Evolutionary conservation across 176 grass and related monocot species (phyloP).

Genomic region (Tillandsia leiboldiana): DNA sequence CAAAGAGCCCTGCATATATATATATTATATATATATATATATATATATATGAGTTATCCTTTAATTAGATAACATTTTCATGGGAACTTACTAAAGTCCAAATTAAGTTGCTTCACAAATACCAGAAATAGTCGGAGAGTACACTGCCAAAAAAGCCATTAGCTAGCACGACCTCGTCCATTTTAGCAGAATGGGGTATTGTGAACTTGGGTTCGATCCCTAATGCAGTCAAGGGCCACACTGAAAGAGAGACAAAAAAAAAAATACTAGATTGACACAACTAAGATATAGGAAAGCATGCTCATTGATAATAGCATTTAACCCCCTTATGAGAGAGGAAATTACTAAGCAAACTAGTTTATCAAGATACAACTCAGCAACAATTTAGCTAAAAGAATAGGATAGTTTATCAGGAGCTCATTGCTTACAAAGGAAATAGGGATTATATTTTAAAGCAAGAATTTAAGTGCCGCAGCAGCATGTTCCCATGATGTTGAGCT

Average conservation of each 20-base stretch:
- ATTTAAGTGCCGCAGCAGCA: no score
- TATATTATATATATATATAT: no score
- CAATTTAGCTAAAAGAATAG: no score
- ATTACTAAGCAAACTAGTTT: no score
- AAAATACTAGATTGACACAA: background rate
- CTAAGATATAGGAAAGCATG: background rate
- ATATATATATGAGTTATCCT: background rate
- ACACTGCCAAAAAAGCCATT: constrained; percentile 92
- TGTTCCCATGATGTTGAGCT: no score
- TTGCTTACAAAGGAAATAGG: no score
- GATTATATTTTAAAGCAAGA: no score
- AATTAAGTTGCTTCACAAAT: background rate
- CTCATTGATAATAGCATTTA: background rate
- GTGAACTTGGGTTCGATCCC: constrained; percentile 96
- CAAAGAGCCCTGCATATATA: constrained; percentile 59
- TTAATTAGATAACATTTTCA: background rate
- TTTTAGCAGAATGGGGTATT: constrained; percentile 87
- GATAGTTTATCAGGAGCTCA: no score
- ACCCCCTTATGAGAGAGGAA: no score
- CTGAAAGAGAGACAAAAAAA: constrained; percentile 30
- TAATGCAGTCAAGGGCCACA: constrained; percentile 86
- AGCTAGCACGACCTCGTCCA: constrained; percentile 90
- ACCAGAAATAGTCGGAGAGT: constrained; percentile 96
- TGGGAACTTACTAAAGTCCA: background rate
- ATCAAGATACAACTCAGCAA: no score